phyloP scores from a whole-genome alignment of 1,139 yeast species.

The Williopsis jadinii region DNA sequence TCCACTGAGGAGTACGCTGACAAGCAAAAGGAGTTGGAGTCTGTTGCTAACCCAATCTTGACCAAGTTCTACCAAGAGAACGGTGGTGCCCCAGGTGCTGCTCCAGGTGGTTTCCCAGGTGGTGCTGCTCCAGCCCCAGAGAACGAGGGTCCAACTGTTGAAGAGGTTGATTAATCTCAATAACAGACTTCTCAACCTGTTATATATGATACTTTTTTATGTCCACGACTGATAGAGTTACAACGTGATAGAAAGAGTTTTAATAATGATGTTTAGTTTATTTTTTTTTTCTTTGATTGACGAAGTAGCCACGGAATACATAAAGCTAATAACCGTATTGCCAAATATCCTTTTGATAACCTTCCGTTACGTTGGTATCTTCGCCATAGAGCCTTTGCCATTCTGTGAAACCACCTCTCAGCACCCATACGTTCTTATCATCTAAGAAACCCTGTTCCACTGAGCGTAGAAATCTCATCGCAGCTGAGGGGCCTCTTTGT shows the following conservation, averaged over 20 bases:
- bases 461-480: slow-evolving; percentile 56
- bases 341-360: slow-evolving; percentile 55
- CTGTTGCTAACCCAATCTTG: slow-evolving; percentile 90
- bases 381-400: slow-evolving; percentile 78
- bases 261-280: no score
- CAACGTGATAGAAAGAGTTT: no score
- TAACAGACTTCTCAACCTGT: no score
- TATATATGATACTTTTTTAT: no score
- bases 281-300: no score
- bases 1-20: slow-evolving; percentile 81
- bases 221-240: no score
- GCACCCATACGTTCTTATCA: slow-evolving; percentile 54
- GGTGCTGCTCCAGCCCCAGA: slow-evolving; percentile 45
- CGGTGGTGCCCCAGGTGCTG: slow-evolving; percentile 54
- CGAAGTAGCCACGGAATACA: no score
- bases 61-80: slow-evolving; percentile 82
- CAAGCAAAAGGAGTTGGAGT: slow-evolving; percentile 92
- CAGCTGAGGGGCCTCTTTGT: slow-evolving; percentile 84
- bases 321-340: slow-evolving; percentile 19
- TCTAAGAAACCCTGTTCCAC: slow-evolving; percentile 34
- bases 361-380: slow-evolving; percentile 63
- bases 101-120: slow-evolving; percentile 54
- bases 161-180: slow-evolving; percentile 54
- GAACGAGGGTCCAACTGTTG: slow-evolving; percentile 66
- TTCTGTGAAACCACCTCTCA: slow-evolving; percentile 75